Evolutionary conservation across 176 grass and related monocot genomes (phyloP).

Genomic region (Triticum urartu): DNA sequence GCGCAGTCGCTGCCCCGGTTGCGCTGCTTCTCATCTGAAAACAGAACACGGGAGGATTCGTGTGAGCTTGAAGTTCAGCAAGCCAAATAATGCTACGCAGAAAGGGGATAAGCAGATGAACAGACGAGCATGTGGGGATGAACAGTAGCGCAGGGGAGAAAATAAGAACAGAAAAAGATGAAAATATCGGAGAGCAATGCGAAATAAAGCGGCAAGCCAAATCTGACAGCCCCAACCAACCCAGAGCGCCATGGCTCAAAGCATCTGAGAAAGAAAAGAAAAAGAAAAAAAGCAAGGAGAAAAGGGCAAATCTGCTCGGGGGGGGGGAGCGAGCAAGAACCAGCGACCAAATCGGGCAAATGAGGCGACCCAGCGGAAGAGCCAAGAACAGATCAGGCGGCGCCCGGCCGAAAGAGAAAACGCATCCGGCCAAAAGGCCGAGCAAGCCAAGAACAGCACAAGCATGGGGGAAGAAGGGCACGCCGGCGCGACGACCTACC

Average conservation of each 20-base stretch:
- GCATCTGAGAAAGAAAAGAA: not conserved
- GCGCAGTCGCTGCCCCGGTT: slow-evolving; percentile 17
- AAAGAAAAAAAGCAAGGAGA: not conserved
- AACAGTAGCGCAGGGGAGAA: not conserved
- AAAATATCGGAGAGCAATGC: not conserved
- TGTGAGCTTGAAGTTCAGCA: not conserved
- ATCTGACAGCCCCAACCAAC: not conserved
- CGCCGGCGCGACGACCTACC: slow-evolving; percentile 15
- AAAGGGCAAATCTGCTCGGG: slow-evolving; percentile 23
- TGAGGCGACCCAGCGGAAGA: not conserved
- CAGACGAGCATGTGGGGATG: not conserved
- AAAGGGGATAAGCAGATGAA: not conserved
- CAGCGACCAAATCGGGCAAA: slow-evolving; percentile 29
- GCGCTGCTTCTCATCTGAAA: slow-evolving; percentile 61
- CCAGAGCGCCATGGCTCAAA: not conserved
- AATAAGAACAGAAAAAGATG: not conserved
- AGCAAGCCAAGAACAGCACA: not conserved
- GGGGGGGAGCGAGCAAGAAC: not conserved
- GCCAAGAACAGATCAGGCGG: slow-evolving; percentile 25
- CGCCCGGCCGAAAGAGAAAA: not conserved
- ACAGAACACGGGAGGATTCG: not conserved
- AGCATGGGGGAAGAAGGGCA: not conserved
- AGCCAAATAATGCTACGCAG: not conserved
- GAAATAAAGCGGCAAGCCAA: not conserved
- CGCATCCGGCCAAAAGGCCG: slow-evolving; percentile 11